Conservation (phyloP, 805 yeast genomes). For the Ascoidea asiatica region DNA sequence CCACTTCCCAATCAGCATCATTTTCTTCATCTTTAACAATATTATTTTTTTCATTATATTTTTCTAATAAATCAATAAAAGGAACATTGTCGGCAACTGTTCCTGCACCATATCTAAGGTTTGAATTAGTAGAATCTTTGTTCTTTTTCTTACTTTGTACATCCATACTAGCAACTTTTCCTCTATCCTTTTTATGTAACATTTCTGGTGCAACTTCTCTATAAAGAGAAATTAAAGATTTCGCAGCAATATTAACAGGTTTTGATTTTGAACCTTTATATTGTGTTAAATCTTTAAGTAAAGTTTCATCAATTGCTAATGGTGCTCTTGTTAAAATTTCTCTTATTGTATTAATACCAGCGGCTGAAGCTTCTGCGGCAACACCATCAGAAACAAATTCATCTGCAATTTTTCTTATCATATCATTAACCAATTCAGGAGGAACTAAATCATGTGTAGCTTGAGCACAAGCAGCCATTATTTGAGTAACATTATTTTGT, state of each 20-base stretch:
- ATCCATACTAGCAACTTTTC: conserved; percentile 81
- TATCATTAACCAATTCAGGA: conserved; percentile 72
- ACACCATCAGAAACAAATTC: conserved; percentile 98
- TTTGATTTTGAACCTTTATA: conserved; percentile 91
- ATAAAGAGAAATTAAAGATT: conserved; percentile 71
- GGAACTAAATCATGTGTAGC: conserved; percentile 95
- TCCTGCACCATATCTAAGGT: conserved; percentile 66
- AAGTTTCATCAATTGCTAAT: conserved; percentile 76
- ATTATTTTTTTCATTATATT: conserved; percentile 63
- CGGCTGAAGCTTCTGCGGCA: conserved; percentile 94
- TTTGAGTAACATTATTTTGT: conserved; percentile 86
- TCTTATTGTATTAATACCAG: conserved; percentile 90
- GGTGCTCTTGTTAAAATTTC: conserved; percentile 92
- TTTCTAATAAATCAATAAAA: conserved; percentile 79
- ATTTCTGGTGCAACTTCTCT: conserved; percentile 95
- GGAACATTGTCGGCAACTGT: conserved; percentile 59
- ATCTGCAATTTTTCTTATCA: conserved; percentile 87
- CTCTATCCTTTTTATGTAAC: conserved; percentile 84
- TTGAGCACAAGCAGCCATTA: conserved; percentile 95
- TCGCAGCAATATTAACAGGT: conserved; percentile 90
- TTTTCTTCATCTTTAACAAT: conserved; percentile 48
- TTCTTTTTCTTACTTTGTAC: conserved; percentile 45
- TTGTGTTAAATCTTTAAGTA: conserved; percentile 79
- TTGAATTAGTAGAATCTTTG: conserved; percentile 14
- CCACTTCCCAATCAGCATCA: conserved; percentile 46